phyloP scores from a whole-genome alignment of 345 rosid species.

The Euphorbia peplus region DNA sequence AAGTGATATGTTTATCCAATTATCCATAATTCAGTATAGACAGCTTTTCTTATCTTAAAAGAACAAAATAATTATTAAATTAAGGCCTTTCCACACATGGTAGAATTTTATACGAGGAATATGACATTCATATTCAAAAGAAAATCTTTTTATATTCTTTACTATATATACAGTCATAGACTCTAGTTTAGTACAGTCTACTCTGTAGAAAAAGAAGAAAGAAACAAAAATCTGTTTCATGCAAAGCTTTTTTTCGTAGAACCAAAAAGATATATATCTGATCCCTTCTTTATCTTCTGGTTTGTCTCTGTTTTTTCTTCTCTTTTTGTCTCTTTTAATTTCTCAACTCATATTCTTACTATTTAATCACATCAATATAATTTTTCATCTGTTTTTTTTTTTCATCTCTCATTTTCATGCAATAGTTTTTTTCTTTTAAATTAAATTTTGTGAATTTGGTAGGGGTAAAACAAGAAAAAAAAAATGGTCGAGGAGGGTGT shows the following conservation, averaged over 20 bases:
- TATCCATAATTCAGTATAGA: neutral
- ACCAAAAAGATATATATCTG: neutral
- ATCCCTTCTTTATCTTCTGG: neutral
- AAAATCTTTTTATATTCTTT: neutral
- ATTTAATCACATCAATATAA: too few species aligned
- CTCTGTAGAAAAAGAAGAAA: neutral
- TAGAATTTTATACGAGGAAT: neutral
- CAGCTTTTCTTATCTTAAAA: too few species aligned
- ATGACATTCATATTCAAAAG: neutral
- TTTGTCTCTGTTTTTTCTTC: too few species aligned
- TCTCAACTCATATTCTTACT: too few species aligned
- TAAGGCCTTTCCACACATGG: too few species aligned
- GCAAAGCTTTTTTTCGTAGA: neutral
- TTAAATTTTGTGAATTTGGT: too few species aligned
- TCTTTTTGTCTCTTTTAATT: neutral
- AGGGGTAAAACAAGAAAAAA: neutral
- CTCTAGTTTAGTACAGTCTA: neutral
- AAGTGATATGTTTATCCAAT: neutral
- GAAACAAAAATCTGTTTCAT: neutral
- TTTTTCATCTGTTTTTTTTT: neutral
- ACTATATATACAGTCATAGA: neutral
- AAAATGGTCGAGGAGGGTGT: conserved; percentile 77
- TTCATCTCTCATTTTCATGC: too few species aligned
- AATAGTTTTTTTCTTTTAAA: too few species aligned
- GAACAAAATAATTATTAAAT: too few species aligned